Percentiles rank a stretch among this genome's conserved stretches.
Conservation (phyloP, 2,329 filamentous ascomycete genomes). For the Sporothrix globosa region DNA sequence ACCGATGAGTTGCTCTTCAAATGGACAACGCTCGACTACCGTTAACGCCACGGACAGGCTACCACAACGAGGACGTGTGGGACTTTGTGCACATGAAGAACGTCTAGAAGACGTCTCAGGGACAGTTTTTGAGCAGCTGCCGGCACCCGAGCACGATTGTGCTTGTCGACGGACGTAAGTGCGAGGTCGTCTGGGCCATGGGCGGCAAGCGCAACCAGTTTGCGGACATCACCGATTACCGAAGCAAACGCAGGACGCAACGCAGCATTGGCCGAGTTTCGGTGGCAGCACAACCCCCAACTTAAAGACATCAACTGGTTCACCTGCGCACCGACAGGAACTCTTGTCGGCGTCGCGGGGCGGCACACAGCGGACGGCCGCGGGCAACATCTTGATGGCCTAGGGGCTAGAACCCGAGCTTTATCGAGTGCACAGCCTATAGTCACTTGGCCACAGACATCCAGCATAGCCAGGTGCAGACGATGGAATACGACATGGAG, state of each 20-base stretch:
- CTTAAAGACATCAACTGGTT: constrained; percentile 42
- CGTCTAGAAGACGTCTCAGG: constrained; percentile 52
- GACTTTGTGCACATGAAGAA: constrained; percentile 63
- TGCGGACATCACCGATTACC: constrained; percentile 41
- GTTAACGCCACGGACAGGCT: constrained; percentile 36
- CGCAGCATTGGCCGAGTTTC: constrained; percentile 46
- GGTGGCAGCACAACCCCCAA: constrained; percentile 54
- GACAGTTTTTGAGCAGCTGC: constrained; percentile 60
- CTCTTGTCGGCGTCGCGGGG: too few species aligned
- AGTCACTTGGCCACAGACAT: constrained; percentile 50
- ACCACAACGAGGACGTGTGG: constrained; percentile 46
- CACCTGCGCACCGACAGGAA: too few species aligned
- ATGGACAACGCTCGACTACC: constrained; percentile 47
- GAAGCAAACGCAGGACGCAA: constrained; percentile 29
- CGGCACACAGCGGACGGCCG: constrained; percentile 40
- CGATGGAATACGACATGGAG: constrained; percentile 24
- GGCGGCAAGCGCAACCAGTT: constrained; percentile 54
- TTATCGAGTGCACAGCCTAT: constrained; percentile 55
- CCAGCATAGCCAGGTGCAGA: constrained; percentile 38
- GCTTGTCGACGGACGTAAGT: constrained; percentile 51
- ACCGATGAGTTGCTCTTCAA: constrained; percentile 55
- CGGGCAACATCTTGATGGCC: constrained; percentile 49
- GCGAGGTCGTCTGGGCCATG: constrained; percentile 57
- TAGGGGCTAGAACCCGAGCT: constrained; percentile 54
- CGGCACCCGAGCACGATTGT: constrained; percentile 53